Evolutionary conservation across 352 stramenopile species (phyloP).

Genomic region (Globisporangium radiosum): DNA sequence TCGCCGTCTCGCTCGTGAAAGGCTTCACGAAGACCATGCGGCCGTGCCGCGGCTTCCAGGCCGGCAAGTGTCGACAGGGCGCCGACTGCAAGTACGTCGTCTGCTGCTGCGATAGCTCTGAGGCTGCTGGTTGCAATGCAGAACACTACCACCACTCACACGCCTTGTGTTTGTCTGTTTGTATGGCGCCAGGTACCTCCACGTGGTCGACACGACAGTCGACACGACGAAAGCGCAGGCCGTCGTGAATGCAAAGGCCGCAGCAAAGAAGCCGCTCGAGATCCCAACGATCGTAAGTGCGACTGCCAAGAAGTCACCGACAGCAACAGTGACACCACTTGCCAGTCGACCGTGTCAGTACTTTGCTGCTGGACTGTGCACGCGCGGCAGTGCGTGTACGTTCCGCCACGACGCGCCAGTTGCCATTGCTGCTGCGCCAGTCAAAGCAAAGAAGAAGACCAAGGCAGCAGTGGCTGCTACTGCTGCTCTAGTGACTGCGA

Average conservation of each 20-base stretch:
- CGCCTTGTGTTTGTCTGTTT: not conserved
- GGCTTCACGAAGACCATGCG: constrained; percentile 30
- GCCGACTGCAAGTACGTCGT: constrained; percentile 64
- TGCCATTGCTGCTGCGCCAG: not conserved
- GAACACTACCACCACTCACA: not conserved
- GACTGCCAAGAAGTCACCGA: not conserved
- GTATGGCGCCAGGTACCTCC: not conserved
- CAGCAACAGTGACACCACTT: constrained; percentile 11
- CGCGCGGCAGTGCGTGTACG: constrained; percentile 40
- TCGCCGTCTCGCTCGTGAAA: constrained; percentile 36
- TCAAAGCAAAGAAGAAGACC: not conserved
- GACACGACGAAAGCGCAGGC: not conserved
- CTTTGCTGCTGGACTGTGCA: constrained; percentile 43
- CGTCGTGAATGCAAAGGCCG: not conserved
- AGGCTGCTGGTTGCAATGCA: not conserved
- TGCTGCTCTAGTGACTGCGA: not conserved
- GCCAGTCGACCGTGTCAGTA: constrained; percentile 34
- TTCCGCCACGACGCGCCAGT: constrained; percentile 29
- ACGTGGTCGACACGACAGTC: not conserved
- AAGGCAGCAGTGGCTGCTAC: constrained; percentile 5
- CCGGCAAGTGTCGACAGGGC: constrained; percentile 53
- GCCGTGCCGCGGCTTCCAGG: constrained; percentile 47
- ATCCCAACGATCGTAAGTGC: not conserved
- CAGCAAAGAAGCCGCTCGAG: not conserved
- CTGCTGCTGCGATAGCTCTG: not conserved